Evolutionary conservation across 2,329 filamentous ascomycete species (phyloP).

Genomic region (Penicillium sp.): DNA sequence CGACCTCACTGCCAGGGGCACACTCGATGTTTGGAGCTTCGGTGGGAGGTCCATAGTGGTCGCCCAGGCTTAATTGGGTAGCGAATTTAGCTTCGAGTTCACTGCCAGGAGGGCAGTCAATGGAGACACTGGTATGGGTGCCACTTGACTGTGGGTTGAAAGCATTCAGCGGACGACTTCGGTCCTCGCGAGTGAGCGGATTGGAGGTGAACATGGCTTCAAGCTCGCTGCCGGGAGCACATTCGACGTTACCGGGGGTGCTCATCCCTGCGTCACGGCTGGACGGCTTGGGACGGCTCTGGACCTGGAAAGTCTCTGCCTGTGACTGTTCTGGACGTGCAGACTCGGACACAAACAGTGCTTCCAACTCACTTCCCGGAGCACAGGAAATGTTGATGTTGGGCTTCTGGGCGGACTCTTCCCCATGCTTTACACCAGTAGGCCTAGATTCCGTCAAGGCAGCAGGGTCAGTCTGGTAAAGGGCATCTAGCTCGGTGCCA

Average conservation of each 20-base stretch:
- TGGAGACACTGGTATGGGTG: neutral
- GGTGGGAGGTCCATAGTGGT: neutral
- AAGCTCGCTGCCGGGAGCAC: conserved; percentile 17
- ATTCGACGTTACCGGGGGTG: conserved; percentile 9
- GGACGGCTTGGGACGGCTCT: neutral
- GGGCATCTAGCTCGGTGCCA: conserved; percentile 11
- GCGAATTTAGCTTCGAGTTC: conserved; percentile 16
- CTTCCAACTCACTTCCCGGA: conserved; percentile 15
- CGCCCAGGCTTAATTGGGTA: neutral
- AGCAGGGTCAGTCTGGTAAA: conserved; percentile 1
- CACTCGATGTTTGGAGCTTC: conserved; percentile 10
- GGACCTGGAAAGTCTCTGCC: conserved; percentile 1
- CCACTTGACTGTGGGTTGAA: neutral
- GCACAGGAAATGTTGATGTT: conserved; percentile 13
- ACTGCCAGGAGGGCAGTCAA: conserved; percentile 15
- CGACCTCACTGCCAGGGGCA: conserved; percentile 21
- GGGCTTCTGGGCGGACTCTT: conserved; percentile 9
- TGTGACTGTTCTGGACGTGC: neutral
- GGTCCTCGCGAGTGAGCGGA: neutral
- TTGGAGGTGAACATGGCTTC: conserved; percentile 16
- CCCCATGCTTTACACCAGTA: neutral
- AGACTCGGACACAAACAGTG: conserved; percentile 12
- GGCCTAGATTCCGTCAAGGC: neutral
- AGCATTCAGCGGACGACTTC: neutral
- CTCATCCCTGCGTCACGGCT: conserved; percentile 7